Percentiles rank a stretch among this genome's conserved stretches.
Evolutionary conservation across 176 grass and related monocot genomes (phyloP).

Genomic region (Rhynchospora tenuis): DNA sequence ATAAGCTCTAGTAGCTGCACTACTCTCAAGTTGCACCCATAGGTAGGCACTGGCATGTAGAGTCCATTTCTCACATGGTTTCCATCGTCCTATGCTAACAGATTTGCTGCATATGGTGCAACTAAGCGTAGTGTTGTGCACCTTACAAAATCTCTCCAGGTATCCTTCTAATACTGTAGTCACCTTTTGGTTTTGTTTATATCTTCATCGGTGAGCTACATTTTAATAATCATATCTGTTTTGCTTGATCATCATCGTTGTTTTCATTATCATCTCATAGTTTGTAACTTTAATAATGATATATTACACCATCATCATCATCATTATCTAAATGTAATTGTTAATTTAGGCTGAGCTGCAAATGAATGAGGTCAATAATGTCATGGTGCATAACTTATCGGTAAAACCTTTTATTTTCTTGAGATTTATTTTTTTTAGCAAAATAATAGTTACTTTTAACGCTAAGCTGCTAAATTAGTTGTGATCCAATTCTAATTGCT

Average conservation of each 20-base stretch:
- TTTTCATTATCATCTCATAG: neutral
- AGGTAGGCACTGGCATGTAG: constrained; percentile 7
- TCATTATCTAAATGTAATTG: neutral
- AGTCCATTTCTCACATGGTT: constrained; percentile 26
- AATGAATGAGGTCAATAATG: constrained; percentile 98
- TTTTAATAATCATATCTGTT: neutral
- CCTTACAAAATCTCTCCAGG: constrained; percentile 94
- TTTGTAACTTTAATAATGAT: neutral
- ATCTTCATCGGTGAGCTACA: neutral
- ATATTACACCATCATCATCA: neutral
- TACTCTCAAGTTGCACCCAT: neutral
- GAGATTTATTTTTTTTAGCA: neutral
- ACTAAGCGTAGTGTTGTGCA: constrained; percentile 91
- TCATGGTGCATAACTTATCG: constrained; percentile 97
- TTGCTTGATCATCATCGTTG: neutral
- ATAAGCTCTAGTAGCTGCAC: constrained; percentile 6
- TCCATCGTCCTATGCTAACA: constrained; percentile 18
- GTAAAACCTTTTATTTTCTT: constrained; percentile 29
- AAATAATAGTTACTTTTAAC: neutral
- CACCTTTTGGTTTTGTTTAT: neutral
- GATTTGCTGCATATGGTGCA: constrained; percentile 97
- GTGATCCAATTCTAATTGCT: constrained; percentile 17
- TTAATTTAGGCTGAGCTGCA: constrained; percentile 89
- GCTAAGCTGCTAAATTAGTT: neutral
- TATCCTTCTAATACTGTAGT: constrained; percentile 23